Evolutionary conservation across 768 basidiomycete genomes (phyloP).

Genomic region (Pilatotrama ljubarskyi): DNA sequence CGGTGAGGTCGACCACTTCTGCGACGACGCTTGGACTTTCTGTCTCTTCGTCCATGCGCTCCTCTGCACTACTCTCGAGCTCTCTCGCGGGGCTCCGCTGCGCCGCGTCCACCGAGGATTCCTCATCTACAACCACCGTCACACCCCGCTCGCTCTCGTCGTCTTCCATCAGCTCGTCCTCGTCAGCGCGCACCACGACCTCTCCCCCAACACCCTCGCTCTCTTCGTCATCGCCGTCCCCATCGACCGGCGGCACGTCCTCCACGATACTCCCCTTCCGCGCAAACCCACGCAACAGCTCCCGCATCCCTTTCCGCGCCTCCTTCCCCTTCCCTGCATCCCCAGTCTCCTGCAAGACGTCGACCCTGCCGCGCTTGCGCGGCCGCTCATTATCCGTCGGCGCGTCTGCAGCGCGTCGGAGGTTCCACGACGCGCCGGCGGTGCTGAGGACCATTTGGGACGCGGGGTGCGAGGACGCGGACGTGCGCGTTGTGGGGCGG

Average conservation of each 20-base stretch:
- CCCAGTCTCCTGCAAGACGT: neutral
- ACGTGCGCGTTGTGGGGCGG: neutral
- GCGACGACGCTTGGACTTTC: constrained; percentile 10
- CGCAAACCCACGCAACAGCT: constrained; percentile 54
- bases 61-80: constrained; percentile 5
- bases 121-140: too few species aligned
- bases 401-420: constrained; percentile 22
- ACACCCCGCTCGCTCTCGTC: neutral
- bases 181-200: constrained; percentile 6
- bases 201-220: constrained; percentile 22
- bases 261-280: constrained; percentile 44
- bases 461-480: neutral
- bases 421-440: constrained; percentile 50
- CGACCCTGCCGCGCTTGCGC: constrained; percentile 38
- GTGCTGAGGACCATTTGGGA: constrained; percentile 53
- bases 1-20: constrained; percentile 23
- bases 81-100: too few species aligned
- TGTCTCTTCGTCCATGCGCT: constrained; percentile 18
- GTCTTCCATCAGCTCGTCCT: neutral
- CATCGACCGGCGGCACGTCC: constrained; percentile 26
- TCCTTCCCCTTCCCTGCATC: constrained; percentile 15
- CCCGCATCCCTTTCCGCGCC: constrained; percentile 41
- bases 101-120: too few species aligned
- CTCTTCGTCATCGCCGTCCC: constrained; percentile 27
- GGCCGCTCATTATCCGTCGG: constrained; percentile 26